Evolutionary conservation across 441 rosid genomes (phyloP), one percentile per base, ranked within the genome.

Genomic region (Lagerstroemia fauriei): DNA sequence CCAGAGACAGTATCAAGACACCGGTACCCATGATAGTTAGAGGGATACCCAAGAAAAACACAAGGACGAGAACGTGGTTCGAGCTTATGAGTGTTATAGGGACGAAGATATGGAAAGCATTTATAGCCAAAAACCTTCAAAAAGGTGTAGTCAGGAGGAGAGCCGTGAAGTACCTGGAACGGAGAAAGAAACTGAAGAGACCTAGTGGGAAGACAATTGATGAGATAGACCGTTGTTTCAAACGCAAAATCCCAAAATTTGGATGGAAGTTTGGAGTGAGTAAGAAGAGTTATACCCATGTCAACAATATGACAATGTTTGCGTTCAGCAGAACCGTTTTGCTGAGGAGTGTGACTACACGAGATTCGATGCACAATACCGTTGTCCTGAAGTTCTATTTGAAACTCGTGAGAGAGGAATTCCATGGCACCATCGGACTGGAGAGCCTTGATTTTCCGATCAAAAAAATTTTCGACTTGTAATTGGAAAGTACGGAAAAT

Each of bases 251-350:
- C 66, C 73, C 25, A 79, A 48, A 59, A 79, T 22, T 31, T 1
- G 3, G 34, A 29, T 14, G 65, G 50, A 27, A 79, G n/a, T 1
- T 4, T 7, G 32, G 76, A 17, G 16, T 51, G 68, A 25, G 24
- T 9, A 14, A 79, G 32, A 10, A 79, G 46, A 12, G 76, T 53
- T 1, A 79, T 20, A 17, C 82, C 76, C 25, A 27, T 48, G 16
- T 79, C 76, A 4, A 79, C 82, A 38, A 38, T 18, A 2, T 79
- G 82, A n/a, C 34, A 27, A 22, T 79, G 82, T n/a, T 79, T 79
- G 16, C 76, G 65, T 44, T 79, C 66, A 3, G 32, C 50, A 0
- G 65, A 20, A 50, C 76, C 76, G 32, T 79, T 79, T 68, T 79
- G 47, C 12, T 79, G 44, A 9, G 44, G 48, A 0, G 32, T 51